These are phyloP conservation scores for Gossypium anomalum DNA, from an alignment of 345 rosid genomes.

Conservation along the genomic window DNA sequence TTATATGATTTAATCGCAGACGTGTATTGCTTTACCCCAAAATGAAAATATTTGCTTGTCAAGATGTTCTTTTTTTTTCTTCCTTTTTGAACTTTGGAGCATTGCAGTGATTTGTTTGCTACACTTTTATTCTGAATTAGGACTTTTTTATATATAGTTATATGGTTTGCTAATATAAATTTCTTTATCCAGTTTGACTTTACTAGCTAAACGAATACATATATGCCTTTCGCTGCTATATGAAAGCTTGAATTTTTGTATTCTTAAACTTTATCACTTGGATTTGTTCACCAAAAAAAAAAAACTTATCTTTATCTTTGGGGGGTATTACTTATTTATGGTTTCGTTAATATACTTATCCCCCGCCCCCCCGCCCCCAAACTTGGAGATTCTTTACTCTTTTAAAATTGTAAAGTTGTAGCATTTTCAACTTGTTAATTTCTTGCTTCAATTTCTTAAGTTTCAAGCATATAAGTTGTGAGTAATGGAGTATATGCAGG, in stretches of 20 bases:
- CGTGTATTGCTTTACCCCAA: not conserved
- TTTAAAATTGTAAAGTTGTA: slow-evolving; percentile 4
- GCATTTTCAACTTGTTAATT: not conserved
- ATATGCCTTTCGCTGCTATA: not conserved
- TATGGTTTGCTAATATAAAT: not conserved
- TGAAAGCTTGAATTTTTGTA: not conserved
- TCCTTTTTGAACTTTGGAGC: not conserved
- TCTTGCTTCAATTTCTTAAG: not conserved
- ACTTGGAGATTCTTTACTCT: not conserved
- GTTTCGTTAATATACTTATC: not conserved
- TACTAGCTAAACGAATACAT: not conserved
- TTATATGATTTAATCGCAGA: not conserved
- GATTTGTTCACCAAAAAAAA: not conserved
- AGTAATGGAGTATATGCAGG: slow-evolving; percentile 28
- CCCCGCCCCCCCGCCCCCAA: not conserved
- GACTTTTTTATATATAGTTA: not conserved
- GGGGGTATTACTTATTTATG: not conserved
- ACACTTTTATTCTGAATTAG: not conserved
- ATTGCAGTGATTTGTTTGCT: not conserved
- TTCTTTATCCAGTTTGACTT: not conserved
- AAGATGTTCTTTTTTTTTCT: not conserved
- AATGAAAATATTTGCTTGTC: not conserved
- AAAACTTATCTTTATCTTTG: not conserved
- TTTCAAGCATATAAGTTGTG: not conserved
- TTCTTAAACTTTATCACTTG: not conserved